Conservation (phyloP, 495 filamentous ascomycete genomes). For the Copromyces sp. region DNA sequence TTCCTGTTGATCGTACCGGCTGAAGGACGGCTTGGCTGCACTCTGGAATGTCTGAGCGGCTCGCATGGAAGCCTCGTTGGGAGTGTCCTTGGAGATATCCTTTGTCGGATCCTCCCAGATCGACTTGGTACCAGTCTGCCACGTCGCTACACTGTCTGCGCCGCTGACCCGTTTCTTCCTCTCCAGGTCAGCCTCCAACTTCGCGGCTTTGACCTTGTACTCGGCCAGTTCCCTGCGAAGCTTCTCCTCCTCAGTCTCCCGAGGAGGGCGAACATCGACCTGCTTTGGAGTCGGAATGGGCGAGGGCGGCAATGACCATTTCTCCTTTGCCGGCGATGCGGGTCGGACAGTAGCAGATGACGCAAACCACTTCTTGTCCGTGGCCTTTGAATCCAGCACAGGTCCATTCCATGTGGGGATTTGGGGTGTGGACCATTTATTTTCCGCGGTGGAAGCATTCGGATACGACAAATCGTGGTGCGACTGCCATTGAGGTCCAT, state of each 20-base stretch:
- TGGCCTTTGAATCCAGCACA: fast-evolving
- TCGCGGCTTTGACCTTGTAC: not conserved
- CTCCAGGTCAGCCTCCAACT: not conserved
- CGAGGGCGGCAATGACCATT: not conserved
- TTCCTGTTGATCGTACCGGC: not conserved
- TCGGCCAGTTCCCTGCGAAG: not conserved
- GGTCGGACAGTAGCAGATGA: fast-evolving
- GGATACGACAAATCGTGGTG: fast-evolving
- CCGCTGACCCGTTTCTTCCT: not conserved
- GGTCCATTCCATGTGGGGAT: not conserved
- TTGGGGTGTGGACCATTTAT: not conserved
- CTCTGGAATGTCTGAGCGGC: not conserved
- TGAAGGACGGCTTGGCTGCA: not conserved
- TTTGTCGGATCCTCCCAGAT: not conserved
- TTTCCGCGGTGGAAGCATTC: fast-evolving
- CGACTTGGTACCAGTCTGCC: not conserved
- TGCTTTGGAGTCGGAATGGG: not conserved
- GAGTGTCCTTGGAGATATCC: not conserved
- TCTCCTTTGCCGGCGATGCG: not conserved
- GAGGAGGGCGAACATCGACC: not conserved
- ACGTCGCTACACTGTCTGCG: not conserved
- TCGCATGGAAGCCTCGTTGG: not conserved
- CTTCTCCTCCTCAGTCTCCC: not conserved
- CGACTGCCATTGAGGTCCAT: not conserved
- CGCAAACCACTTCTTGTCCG: not conserved